These are phyloP conservation scores for Aspergillus aculeatus DNA, from an alignment of 2,329 filamentous ascomycete genomes.

Conservation along the genomic window DNA sequence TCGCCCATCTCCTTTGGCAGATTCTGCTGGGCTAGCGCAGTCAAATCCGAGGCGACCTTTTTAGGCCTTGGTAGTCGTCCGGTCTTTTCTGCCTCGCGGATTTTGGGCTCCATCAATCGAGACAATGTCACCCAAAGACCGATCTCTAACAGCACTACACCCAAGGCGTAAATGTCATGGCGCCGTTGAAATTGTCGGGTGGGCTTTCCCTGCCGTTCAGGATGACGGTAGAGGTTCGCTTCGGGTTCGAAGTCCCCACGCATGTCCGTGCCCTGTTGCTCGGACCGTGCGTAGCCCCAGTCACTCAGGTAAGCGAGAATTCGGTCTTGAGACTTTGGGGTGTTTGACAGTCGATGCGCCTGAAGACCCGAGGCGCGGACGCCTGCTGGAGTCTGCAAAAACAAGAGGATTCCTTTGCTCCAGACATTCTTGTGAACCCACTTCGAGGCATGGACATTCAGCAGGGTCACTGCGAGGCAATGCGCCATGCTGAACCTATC, in stretches of 20 bases:
- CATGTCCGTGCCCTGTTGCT: constrained; percentile 25
- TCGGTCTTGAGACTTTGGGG: background rate
- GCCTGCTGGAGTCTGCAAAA: constrained; percentile 13
- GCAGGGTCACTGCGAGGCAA: constrained; percentile 26
- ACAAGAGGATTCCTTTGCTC: constrained; percentile 30
- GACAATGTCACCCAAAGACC: constrained; percentile 33
- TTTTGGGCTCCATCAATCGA: constrained; percentile 26
- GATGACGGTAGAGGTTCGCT: constrained; percentile 34
- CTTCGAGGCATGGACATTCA: constrained; percentile 27
- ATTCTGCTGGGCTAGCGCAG: constrained; percentile 18
- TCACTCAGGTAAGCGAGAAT: constrained; percentile 26
- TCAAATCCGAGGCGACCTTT: constrained; percentile 21
- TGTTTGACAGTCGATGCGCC: constrained; percentile 2
- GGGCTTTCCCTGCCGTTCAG: constrained; percentile 31
- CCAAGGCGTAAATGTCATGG: constrained; percentile 42
- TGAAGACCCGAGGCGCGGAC: constrained; percentile 4
- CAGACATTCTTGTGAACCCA: constrained; percentile 34
- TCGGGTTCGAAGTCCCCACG: constrained; percentile 25
- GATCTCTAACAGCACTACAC: constrained; percentile 42
- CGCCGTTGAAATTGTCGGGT: constrained; percentile 26
- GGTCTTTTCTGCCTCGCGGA: constrained; percentile 21
- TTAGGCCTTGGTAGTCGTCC: constrained; percentile 23
- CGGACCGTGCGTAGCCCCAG: constrained; percentile 28
- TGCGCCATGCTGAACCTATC: constrained; percentile 28
- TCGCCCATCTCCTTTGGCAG: constrained; percentile 28